A percentile compares a stretch with the other conserved stretches of the same genome.
phyloP scores from a whole-genome alignment of 495 filamentous ascomycete genomes.

The Rhypophila decipiens region DNA sequence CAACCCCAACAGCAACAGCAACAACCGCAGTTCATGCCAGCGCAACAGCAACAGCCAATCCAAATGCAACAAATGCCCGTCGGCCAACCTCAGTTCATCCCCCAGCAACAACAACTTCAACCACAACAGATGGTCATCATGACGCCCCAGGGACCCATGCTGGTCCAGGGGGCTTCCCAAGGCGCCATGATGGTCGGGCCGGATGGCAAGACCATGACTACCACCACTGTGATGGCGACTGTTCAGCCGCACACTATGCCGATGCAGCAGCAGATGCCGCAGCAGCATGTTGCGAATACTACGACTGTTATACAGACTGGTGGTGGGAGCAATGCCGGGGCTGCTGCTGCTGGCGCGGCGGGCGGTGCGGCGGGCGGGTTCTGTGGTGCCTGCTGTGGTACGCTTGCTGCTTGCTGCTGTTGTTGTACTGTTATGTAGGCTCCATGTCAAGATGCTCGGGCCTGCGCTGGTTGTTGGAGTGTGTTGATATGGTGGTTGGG shows the following conservation, averaged over 20 bases:
- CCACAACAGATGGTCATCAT: not conserved
- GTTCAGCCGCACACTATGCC: too few relatives aligned
- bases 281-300: constrained; percentile 1
- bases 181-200: not conserved
- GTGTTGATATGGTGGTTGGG: too few relatives aligned
- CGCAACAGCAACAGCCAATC: not conserved
- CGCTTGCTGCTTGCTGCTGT: constrained; percentile 8
- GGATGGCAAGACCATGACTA: not conserved
- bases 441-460: too few relatives aligned
- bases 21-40: not conserved
- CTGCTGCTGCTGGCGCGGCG: constrained; percentile 3
- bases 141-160: constrained; percentile 1
- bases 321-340: not conserved
- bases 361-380: constrained; percentile 3
- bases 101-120: not conserved
- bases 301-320: not conserved
- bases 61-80: not conserved
- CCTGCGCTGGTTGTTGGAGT: too few relatives aligned
- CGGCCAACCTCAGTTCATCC: not conserved
- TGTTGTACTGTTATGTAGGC: constrained; percentile 9
- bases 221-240: not conserved
- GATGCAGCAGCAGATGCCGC: not conserved
- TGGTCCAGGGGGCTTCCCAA: not conserved
- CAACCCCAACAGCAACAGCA: not conserved
- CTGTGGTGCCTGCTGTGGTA: constrained; percentile 7